Evolutionary conservation across 1,284 basidiomycete genomes (phyloP).

Genomic region (Schizophyllum amplum): DNA sequence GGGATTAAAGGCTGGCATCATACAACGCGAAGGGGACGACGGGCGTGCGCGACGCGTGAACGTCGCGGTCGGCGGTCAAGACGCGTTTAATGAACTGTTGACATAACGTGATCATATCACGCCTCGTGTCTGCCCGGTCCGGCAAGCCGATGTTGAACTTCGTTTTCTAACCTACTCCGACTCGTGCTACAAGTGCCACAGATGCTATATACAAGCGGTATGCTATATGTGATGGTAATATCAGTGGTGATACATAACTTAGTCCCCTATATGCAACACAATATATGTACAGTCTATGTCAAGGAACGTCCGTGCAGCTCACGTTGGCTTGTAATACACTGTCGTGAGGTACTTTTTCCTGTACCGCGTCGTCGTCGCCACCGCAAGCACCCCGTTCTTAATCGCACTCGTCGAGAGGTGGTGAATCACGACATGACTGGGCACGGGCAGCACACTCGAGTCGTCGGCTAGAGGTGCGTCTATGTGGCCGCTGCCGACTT

Average conservation of each 20-base stretch:
- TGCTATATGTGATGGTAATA: too few relatives aligned
- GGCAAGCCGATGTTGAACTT: not conserved
- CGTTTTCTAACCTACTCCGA: too few relatives aligned
- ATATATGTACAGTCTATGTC: not conserved
- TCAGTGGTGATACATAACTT: not conserved
- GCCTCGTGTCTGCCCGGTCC: too few relatives aligned
- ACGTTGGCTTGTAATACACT: slow-evolving; percentile 50
- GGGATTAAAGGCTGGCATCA: slow-evolving; percentile 23
- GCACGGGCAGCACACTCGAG: slow-evolving; percentile 87
- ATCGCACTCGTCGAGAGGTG: slow-evolving; percentile 97
- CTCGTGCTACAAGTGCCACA: too few relatives aligned
- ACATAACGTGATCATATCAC: not conserved
- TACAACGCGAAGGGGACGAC: not conserved
- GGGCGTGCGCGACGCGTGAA: not conserved
- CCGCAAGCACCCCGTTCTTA: slow-evolving; percentile 87
- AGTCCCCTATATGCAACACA: not conserved
- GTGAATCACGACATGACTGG: slow-evolving; percentile 91
- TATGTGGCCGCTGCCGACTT: not conserved
- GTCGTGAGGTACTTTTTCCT: slow-evolving; percentile 76
- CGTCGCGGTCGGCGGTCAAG: not conserved
- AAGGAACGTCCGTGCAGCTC: not conserved
- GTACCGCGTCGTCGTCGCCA: slow-evolving; percentile 91
- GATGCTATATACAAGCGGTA: not conserved
- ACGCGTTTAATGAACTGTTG: not conserved
- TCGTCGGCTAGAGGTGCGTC: slow-evolving; percentile 58